phyloP scores from a whole-genome alignment of 768 basidiomycete genomes.

The Albatrellus ellisii region DNA sequence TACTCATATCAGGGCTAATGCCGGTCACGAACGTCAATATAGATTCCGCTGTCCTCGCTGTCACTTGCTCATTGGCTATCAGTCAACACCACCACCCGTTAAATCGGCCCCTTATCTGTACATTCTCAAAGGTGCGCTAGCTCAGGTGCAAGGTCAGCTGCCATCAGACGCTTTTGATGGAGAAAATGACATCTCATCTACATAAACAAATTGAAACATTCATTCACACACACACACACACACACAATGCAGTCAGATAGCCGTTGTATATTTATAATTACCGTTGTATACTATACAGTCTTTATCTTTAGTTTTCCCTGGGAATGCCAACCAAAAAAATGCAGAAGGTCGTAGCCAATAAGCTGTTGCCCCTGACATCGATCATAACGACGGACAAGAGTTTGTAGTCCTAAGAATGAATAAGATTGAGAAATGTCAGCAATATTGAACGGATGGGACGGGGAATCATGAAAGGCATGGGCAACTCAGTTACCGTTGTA shows the following conservation, averaged over 20 bases:
- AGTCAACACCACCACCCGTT: constrained; percentile 59
- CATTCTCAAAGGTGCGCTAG: constrained; percentile 68
- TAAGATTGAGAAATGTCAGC: too few relatives aligned
- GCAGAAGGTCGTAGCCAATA: too few relatives aligned
- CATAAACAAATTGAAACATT: background rate
- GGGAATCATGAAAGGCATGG: constrained; percentile 12
- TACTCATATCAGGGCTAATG: constrained; percentile 34
- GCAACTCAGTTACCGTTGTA: constrained; percentile 81
- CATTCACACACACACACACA: too few relatives aligned
- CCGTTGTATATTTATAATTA: background rate
- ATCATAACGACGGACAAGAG: too few relatives aligned
- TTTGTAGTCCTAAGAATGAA: too few relatives aligned
- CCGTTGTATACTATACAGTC: background rate
- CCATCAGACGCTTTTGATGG: constrained; percentile 75
- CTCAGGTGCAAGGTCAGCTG: constrained; percentile 80
- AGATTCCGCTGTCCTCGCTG: constrained; percentile 60
- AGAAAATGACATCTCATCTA: constrained; percentile 16
- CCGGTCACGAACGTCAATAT: constrained; percentile 66
- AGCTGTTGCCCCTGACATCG: too few relatives aligned
- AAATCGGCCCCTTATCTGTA: constrained; percentile 74
- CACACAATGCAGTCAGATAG: background rate
- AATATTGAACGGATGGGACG: constrained; percentile 4
- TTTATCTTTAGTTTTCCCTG: too few relatives aligned
- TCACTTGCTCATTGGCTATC: constrained; percentile 60
- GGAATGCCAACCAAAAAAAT: too few relatives aligned